These are phyloP conservation scores for Podospora pseudopauciseta DNA, from an alignment of 495 filamentous ascomycete species.

Conservation along the genomic window DNA sequence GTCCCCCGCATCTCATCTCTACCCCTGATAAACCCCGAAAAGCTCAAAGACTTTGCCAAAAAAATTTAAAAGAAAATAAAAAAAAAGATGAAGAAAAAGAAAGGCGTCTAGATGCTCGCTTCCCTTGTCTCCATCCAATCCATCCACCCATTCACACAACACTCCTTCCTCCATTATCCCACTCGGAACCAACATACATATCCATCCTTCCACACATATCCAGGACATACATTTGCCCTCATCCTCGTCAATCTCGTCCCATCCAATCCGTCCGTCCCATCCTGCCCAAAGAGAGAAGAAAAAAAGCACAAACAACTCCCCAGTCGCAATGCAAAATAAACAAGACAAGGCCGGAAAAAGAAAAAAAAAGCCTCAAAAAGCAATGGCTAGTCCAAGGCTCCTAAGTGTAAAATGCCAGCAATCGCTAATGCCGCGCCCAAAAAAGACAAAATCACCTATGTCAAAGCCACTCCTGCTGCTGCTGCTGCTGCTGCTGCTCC, in stretches of 20 bases:
- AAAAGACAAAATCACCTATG: neutral
- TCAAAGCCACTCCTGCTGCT: neutral
- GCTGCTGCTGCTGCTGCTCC: neutral
- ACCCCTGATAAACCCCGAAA: neutral
- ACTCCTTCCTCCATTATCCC: neutral
- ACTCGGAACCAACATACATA: no score
- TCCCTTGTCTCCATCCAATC: neutral
- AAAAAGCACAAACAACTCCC: conserved; percentile 9
- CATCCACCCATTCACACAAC: neutral
- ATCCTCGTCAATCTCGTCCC: neutral
- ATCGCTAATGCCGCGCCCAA: neutral
- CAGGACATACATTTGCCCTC: neutral
- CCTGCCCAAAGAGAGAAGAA: neutral
- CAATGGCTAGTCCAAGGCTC: conserved; percentile 1
- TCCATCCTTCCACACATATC: neutral
- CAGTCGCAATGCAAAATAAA: conserved; percentile 16
- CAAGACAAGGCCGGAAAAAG: conserved; percentile 4
- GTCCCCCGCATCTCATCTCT: neutral
- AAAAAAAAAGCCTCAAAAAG: conserved; percentile 1
- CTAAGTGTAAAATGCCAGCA: neutral
- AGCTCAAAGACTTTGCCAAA: no score
- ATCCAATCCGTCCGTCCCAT: neutral
- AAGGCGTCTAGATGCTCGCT: neutral
- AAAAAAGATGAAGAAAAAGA: neutral
- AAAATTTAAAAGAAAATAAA: neutral